Evolutionary conservation across 164 flowering plant genomes (phyloP).

Genomic region (Dillenia turbinata): DNA sequence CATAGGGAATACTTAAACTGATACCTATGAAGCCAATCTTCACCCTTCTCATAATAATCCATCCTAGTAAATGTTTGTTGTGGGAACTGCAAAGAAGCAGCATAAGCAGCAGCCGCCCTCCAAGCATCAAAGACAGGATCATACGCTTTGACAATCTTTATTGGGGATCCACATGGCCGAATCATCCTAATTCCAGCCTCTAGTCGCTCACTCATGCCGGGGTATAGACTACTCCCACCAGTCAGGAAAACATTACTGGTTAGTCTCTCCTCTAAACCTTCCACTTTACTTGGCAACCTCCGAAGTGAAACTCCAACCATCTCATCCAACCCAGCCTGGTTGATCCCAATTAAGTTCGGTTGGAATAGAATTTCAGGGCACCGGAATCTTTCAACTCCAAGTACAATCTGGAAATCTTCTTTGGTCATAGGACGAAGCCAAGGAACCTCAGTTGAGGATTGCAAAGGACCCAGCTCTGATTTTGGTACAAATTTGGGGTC

Average conservation of each 20-base stretch:
- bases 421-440: constrained; percentile 66
- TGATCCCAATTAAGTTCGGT: constrained; percentile 79
- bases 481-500: constrained; percentile 77
- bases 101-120: constrained; percentile 84
- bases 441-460: constrained; percentile 49
- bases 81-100: constrained; percentile 46
- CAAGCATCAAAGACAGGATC: constrained; percentile 91
- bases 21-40: constrained; percentile 78
- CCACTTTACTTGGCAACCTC: constrained; percentile 41
- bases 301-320: constrained; percentile 81
- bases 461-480: constrained; percentile 37
- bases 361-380: constrained; percentile 90
- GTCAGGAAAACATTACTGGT: constrained; percentile 74
- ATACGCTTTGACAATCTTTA: constrained; percentile 58
- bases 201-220: constrained; percentile 77
- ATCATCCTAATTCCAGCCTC: constrained; percentile 86
- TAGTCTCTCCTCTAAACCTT: constrained; percentile 43
- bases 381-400: constrained; percentile 95
- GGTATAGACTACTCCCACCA: constrained; percentile 78
- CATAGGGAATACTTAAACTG: constrained; percentile 51
- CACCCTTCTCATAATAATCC: constrained; percentile 89
- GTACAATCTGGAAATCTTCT: constrained; percentile 79
- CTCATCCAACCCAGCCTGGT: constrained; percentile 93
- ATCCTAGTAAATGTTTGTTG: constrained; percentile 60
- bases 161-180: constrained; percentile 72